Evolutionary conservation across 2,329 filamentous ascomycete genomes (phyloP).

Genomic region (Aureobasidium musti): DNA sequence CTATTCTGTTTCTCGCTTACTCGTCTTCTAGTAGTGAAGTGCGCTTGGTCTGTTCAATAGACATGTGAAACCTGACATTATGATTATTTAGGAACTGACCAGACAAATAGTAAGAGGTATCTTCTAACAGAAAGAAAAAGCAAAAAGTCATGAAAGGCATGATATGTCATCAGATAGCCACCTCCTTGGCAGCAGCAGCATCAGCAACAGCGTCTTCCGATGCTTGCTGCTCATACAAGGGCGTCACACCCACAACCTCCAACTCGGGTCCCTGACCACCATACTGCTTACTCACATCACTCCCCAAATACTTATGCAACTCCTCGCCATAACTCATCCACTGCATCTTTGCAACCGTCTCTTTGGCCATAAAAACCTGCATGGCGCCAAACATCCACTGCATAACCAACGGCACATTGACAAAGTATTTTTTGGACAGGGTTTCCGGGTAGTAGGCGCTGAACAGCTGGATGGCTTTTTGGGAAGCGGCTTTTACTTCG

Average conservation of each 20-base stretch:
- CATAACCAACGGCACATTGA: conserved; percentile 91
- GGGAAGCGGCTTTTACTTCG: conserved; percentile 71
- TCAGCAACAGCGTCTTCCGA: not conserved
- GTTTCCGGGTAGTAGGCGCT: conserved; percentile 85
- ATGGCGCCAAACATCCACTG: conserved; percentile 64
- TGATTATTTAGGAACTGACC: not conserved
- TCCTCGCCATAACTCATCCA: conserved; percentile 61
- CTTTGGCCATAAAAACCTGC: conserved; percentile 51
- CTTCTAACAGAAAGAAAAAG: not conserved
- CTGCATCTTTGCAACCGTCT: conserved; percentile 54
- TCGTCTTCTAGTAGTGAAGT: not conserved
- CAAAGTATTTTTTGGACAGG: conserved; percentile 88
- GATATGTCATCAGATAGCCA: conserved; percentile 1
- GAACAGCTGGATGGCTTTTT: conserved; percentile 80
- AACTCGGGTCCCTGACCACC: conserved; percentile 69
- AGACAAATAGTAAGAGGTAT: not conserved
- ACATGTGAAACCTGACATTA: not conserved
- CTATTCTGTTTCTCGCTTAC: not conserved
- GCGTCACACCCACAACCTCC: conserved; percentile 47
- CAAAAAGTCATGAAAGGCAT: not conserved
- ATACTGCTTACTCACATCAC: conserved; percentile 71
- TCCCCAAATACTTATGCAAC: conserved; percentile 66
- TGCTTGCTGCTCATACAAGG: conserved; percentile 40
- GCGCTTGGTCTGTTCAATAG: not conserved
- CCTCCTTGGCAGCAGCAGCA: conserved; percentile 16